These are phyloP conservation scores for Gymnopilus dilepis DNA, from an alignment of 768 basidiomycete genomes.

Conservation along the genomic window DNA sequence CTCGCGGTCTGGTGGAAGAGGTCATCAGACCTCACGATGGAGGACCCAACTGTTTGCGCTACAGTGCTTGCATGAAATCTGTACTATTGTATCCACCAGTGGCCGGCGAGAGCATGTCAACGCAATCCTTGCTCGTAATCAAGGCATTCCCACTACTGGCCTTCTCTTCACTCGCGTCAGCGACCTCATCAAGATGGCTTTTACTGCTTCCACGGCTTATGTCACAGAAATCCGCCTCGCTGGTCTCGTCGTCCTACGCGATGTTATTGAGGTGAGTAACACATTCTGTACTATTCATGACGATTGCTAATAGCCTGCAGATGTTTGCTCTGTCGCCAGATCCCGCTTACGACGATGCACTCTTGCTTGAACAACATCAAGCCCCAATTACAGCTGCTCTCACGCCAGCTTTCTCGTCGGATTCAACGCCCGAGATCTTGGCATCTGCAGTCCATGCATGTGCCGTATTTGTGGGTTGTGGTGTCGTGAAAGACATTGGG, in stretches of 20 bases:
- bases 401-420: slow-evolving; percentile 94
- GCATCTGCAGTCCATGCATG: slow-evolving; percentile 93
- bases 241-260: slow-evolving; percentile 85
- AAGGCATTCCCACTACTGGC: slow-evolving; percentile 58
- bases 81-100: slow-evolving; percentile 71
- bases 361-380: slow-evolving; percentile 95
- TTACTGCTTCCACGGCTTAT: slow-evolving; percentile 95
- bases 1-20: slow-evolving; percentile 35
- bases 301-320: slow-evolving; percentile 52
- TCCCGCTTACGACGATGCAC: slow-evolving; percentile 88
- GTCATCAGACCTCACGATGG: slow-evolving; percentile 81
- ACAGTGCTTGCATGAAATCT: slow-evolving; percentile 89
- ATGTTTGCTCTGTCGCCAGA: slow-evolving; percentile 87
- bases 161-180: slow-evolving; percentile 85
- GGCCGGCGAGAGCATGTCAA: slow-evolving; percentile 87
- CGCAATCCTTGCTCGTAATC: slow-evolving; percentile 66
- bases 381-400: slow-evolving; percentile 97
- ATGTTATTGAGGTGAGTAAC: slow-evolving; percentile 82
- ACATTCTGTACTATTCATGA: neutral
- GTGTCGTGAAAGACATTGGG: slow-evolving; percentile 87
- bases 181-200: slow-evolving; percentile 97
- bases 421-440: slow-evolving; percentile 94
- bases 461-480: slow-evolving; percentile 94
- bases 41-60: slow-evolving; percentile 95
- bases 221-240: slow-evolving; percentile 94